A percentile compares a stretch with the other conserved stretches of the same genome.
Evolutionary conservation across 2,329 filamentous ascomycete genomes (phyloP).

Genomic region (Alternaria arbusti): DNA sequence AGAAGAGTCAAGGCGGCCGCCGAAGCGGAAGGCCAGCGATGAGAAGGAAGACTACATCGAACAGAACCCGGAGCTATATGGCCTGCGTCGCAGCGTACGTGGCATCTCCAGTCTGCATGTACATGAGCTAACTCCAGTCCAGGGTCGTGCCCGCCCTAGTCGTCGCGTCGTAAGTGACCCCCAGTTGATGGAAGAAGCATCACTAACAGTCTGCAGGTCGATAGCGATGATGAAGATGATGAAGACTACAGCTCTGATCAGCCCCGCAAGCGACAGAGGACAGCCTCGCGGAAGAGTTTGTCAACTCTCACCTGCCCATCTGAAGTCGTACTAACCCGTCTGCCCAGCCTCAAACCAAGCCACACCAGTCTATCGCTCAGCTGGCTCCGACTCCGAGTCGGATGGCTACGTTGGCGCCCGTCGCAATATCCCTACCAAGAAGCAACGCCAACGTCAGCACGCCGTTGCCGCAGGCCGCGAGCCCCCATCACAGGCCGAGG

Average conservation of each 20-base stretch:
- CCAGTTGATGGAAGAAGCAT: conserved; percentile 10
- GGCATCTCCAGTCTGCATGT: conserved; percentile 11
- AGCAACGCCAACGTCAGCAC: conserved; percentile 74
- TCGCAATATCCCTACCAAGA: conserved; percentile 71
- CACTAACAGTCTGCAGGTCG: conserved; percentile 54
- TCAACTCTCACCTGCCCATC: conserved; percentile 22
- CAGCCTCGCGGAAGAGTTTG: conserved; percentile 69
- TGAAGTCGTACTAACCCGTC: conserved; percentile 53
- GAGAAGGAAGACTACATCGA: conserved; percentile 86
- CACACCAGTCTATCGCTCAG: conserved; percentile 58
- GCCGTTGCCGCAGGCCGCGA: conserved; percentile 67
- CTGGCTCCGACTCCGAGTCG: conserved; percentile 66
- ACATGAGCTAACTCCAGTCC: conserved; percentile 41
- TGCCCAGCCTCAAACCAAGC: conserved; percentile 60
- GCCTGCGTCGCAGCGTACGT: conserved; percentile 87
- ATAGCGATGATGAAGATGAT: conserved; percentile 71
- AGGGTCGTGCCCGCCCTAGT: conserved; percentile 67
- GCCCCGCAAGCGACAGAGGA: conserved; percentile 69
- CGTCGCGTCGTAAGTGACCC: conserved; percentile 63
- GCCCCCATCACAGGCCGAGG: conserved; percentile 73
- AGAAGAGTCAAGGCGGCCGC: conserved; percentile 67
- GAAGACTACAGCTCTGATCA: conserved; percentile 67
- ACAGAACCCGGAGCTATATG: conserved; percentile 93
- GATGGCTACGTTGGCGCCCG: conserved; percentile 80
- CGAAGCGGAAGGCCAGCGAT: conserved; percentile 70